Percentiles rank a stretch among this genome's conserved stretches.
These are phyloP conservation scores for Podospora australis DNA, from an alignment of 495 filamentous ascomycete genomes.

Conservation along the genomic window DNA sequence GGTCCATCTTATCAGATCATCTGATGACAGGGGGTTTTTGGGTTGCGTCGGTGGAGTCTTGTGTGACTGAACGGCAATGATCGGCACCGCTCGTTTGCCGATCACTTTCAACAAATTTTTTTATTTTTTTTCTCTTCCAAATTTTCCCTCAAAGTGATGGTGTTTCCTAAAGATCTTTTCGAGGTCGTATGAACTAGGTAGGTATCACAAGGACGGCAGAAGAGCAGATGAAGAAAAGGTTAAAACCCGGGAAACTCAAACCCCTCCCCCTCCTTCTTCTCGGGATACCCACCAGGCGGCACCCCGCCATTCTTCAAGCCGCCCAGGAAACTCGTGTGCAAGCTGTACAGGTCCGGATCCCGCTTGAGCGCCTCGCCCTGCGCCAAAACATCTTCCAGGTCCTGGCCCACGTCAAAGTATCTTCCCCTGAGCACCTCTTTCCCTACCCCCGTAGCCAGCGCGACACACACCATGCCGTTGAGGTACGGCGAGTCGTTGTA, in stretches of 20 bases:
- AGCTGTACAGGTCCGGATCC: slow-evolving; percentile 17
- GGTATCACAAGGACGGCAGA: no score
- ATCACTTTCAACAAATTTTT: neutral
- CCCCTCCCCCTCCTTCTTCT: slow-evolving; percentile 10
- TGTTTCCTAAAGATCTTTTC: no score
- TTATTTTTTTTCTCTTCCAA: neutral
- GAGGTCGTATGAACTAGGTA: no score
- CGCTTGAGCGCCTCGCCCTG: slow-evolving; percentile 19
- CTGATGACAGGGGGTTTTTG: no score
- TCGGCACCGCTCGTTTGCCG: neutral
- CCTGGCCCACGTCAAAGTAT: slow-evolving; percentile 30
- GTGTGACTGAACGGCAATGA: neutral
- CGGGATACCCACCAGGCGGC: slow-evolving; percentile 12
- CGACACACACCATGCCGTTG: slow-evolving; percentile 31
- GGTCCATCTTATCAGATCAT: slow-evolving; percentile 32
- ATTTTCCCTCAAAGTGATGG: neutral
- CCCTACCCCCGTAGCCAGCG: slow-evolving; percentile 23
- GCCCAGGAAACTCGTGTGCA: slow-evolving; percentile 26
- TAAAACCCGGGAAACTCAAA: slow-evolving; percentile 29
- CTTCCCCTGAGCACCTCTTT: slow-evolving; percentile 22
- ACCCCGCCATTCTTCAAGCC: slow-evolving; percentile 18
- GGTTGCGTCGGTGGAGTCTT: no score
- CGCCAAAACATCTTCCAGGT: slow-evolving; percentile 27
- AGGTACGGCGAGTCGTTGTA: slow-evolving; percentile 32
- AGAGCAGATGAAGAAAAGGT: no score